phyloP scores from a whole-genome alignment of 495 filamentous ascomycete species.

The Neurospora sp. region DNA sequence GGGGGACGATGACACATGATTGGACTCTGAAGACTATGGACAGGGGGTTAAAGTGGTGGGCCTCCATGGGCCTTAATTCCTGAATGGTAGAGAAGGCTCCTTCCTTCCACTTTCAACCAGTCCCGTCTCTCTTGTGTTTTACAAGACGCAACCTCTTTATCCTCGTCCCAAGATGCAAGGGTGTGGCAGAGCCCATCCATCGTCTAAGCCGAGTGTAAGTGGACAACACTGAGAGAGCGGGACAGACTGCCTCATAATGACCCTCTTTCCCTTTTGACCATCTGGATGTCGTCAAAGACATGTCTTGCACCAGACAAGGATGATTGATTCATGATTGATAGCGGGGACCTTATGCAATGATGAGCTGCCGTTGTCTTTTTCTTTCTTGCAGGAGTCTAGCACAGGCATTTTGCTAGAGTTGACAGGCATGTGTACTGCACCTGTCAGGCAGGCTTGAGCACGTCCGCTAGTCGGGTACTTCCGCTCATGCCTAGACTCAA shows the following conservation, averaged over 20 bases:
- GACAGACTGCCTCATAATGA: neutral
- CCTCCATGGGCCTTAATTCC: neutral
- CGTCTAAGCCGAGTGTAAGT: slow-evolving; percentile 6
- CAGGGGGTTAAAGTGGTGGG: slow-evolving; percentile 19
- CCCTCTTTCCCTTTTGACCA: slow-evolving; percentile 6
- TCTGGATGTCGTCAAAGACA: slow-evolving; percentile 22
- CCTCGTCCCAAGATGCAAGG: slow-evolving; percentile 6
- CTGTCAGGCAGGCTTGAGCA: neutral
- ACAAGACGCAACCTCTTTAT: neutral
- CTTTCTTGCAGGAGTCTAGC: neutral
- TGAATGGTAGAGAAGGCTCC: neutral
- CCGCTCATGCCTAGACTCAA: neutral
- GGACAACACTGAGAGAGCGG: neutral
- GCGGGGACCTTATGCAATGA: neutral
- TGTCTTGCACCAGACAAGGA: slow-evolving; percentile 5
- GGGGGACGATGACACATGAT: slow-evolving; percentile 13
- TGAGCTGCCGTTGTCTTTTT: neutral
- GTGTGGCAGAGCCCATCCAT: slow-evolving; percentile 9
- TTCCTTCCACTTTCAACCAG: neutral
- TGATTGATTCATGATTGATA: neutral
- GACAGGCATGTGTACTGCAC: neutral
- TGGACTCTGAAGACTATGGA: slow-evolving; percentile 14
- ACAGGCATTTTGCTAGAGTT: neutral
- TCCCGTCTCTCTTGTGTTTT: neutral
- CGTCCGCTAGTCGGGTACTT: neutral